These are phyloP conservation scores for Aspergillus arachidicola DNA, from an alignment of 2,329 filamentous ascomycete species.

Conservation along the genomic window DNA sequence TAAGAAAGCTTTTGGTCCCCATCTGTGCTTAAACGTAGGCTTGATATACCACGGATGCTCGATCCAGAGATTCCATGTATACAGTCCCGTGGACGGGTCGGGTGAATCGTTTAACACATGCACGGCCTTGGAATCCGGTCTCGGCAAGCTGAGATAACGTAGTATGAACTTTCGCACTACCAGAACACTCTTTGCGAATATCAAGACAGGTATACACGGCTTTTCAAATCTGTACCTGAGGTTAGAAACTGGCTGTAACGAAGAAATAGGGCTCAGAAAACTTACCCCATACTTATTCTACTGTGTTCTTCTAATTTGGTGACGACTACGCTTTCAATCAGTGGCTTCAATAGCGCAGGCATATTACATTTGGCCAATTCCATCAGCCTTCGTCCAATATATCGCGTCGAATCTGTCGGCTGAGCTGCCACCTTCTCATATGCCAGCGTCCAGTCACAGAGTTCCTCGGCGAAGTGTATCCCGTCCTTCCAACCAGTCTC, in stretches of 20 bases:
- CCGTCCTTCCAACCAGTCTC: slow-evolving; percentile 29
- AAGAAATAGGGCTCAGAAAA: background rate
- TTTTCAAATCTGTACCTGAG: background rate
- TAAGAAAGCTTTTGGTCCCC: slow-evolving; percentile 16
- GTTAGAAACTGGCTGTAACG: background rate
- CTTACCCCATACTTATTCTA: slow-evolving; percentile 11
- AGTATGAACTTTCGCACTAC: slow-evolving; percentile 6
- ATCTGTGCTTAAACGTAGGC: slow-evolving; percentile 21
- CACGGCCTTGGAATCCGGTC: slow-evolving; percentile 9
- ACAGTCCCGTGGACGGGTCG: slow-evolving; percentile 10
- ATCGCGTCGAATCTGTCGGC: slow-evolving; percentile 10
- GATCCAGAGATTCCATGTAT: slow-evolving; percentile 10
- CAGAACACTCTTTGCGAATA: background rate
- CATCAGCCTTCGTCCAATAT: background rate
- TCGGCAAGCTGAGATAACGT: slow-evolving; percentile 11
- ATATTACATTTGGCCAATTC: background rate
- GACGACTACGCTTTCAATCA: slow-evolving; percentile 6
- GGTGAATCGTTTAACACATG: slow-evolving; percentile 8
- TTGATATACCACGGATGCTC: slow-evolving; percentile 28
- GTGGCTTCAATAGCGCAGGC: background rate
- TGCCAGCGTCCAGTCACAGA: slow-evolving; percentile 11
- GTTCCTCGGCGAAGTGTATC: slow-evolving; percentile 23
- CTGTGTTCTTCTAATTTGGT: slow-evolving; percentile 10
- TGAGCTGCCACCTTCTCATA: slow-evolving; percentile 9
- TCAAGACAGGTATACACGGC: background rate